Conservation (phyloP, 2,329 filamentous ascomycete genomes). For the Sporothrix euskadiensis region DNA sequence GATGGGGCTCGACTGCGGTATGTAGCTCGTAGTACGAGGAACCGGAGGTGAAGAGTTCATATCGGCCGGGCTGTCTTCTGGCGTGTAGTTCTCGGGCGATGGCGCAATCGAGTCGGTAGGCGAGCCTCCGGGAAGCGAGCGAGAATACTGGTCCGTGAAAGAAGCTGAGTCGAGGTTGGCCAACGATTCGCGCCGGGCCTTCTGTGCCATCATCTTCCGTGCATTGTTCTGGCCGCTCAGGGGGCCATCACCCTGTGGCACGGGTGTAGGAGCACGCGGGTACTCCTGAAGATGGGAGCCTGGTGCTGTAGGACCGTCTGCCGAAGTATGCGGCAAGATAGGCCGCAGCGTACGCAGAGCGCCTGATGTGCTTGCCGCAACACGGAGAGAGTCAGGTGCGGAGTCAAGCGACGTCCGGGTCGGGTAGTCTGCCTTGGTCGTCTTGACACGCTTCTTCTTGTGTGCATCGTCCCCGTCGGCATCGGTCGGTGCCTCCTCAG, state of each 20-base stretch:
- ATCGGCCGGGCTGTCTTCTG: slow-evolving; percentile 71
- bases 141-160: slow-evolving; percentile 39
- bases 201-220: slow-evolving; percentile 45
- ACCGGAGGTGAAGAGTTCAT: slow-evolving; percentile 90
- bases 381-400: slow-evolving; percentile 76
- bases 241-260: slow-evolving; percentile 53
- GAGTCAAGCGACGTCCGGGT: slow-evolving; percentile 67
- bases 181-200: slow-evolving; percentile 60
- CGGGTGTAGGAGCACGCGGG: slow-evolving; percentile 75
- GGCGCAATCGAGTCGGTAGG: slow-evolving; percentile 54
- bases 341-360: slow-evolving; percentile 85
- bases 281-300: slow-evolving; percentile 65
- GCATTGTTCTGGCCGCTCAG: slow-evolving; percentile 35
- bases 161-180: slow-evolving; percentile 39
- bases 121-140: slow-evolving; percentile 55
- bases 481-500: slow-evolving; percentile 61
- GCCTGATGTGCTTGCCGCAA: slow-evolving; percentile 87
- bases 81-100: slow-evolving; percentile 54
- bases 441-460: slow-evolving; percentile 76
- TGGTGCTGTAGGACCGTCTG: slow-evolving; percentile 39
- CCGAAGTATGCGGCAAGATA: slow-evolving; percentile 52
- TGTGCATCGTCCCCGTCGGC: slow-evolving; percentile 60
- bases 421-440: slow-evolving; percentile 64
- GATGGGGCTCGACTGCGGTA: slow-evolving; percentile 59
- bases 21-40: slow-evolving; percentile 59